Percentiles rank a stretch among this genome's conserved stretches.
Evolutionary conservation across 2,329 filamentous ascomycete species (phyloP).

Genomic region (Fusarium sp.): DNA sequence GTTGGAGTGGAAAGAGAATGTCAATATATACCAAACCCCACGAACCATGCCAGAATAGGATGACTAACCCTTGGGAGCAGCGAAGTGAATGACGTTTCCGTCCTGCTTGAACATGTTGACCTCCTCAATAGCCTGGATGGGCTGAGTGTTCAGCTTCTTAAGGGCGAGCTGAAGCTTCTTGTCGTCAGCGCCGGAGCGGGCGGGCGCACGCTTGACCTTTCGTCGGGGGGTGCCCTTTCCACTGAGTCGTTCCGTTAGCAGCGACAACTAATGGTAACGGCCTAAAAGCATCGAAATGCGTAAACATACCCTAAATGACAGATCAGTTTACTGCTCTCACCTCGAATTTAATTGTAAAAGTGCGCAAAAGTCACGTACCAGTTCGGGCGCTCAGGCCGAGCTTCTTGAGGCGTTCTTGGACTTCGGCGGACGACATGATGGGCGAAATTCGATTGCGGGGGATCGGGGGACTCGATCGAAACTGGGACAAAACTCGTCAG

Average conservation of each 20-base stretch:
- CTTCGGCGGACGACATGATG: constrained; percentile 59
- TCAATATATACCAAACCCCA: constrained; percentile 38
- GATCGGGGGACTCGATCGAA: constrained; percentile 44
- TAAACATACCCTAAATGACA: constrained; percentile 50
- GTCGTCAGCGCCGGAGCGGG: constrained; percentile 93
- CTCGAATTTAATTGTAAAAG: background rate
- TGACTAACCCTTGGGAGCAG: constrained; percentile 90
- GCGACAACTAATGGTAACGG: constrained; percentile 31
- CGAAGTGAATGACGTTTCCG: constrained; percentile 99
- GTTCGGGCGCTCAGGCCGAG: constrained; percentile 66
- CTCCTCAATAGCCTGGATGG: constrained; percentile 99
- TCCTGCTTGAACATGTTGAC: constrained; percentile 99
- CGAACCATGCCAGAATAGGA: constrained; percentile 19
- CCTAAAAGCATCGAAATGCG: constrained; percentile 18
- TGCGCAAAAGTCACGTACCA: constrained; percentile 64
- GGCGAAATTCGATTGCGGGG: constrained; percentile 45
- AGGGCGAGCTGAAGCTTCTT: constrained; percentile 98
- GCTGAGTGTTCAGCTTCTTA: constrained; percentile 99
- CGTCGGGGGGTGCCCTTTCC: constrained; percentile 98
- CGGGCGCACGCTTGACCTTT: constrained; percentile 98
- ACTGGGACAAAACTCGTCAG: constrained; percentile 44
- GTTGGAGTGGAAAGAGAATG: constrained; percentile 12
- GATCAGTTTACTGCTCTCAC: constrained; percentile 24
- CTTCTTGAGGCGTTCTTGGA: constrained; percentile 70
- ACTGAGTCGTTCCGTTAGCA: constrained; percentile 56